Evolutionary conservation across 2,329 filamentous ascomycete genomes (phyloP).

Genomic region (Hymenoscyphus occultus): DNA sequence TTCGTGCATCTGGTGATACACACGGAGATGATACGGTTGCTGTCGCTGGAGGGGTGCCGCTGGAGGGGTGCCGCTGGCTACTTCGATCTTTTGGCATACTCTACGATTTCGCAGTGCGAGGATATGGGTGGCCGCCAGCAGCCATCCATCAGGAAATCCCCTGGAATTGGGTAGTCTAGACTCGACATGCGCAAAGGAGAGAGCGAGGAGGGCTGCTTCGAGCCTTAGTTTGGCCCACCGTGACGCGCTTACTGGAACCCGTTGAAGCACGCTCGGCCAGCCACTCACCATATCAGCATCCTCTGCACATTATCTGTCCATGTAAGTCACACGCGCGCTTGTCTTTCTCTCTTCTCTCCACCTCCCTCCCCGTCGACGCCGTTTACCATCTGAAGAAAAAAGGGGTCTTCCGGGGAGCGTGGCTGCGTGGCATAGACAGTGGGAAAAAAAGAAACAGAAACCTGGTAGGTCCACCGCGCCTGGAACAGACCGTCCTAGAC

Average conservation of each 20-base stretch:
- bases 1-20: slow-evolving; percentile 1
- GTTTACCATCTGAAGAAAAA: not conserved
- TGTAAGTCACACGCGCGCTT: not conserved
- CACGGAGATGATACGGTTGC: not conserved
- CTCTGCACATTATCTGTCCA: not conserved
- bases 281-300: not conserved
- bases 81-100: not conserved
- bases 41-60: not conserved
- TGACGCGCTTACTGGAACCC: not conserved
- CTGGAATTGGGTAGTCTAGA: not conserved
- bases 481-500: not conserved
- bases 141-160: not conserved
- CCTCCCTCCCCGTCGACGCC: too few species aligned
- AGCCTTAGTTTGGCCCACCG: not conserved
- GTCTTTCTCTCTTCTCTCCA: not conserved
- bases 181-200: not conserved
- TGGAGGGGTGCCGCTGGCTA: not conserved
- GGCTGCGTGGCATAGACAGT: not conserved
- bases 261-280: not conserved
- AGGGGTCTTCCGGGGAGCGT: not conserved
- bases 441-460: not conserved
- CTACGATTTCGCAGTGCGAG: too few species aligned
- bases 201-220: not conserved
- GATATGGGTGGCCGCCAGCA: not conserved
- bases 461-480: not conserved